Conservation (phyloP, 768 basidiomycete genomes). For the Kwoniella bestiolae region DNA sequence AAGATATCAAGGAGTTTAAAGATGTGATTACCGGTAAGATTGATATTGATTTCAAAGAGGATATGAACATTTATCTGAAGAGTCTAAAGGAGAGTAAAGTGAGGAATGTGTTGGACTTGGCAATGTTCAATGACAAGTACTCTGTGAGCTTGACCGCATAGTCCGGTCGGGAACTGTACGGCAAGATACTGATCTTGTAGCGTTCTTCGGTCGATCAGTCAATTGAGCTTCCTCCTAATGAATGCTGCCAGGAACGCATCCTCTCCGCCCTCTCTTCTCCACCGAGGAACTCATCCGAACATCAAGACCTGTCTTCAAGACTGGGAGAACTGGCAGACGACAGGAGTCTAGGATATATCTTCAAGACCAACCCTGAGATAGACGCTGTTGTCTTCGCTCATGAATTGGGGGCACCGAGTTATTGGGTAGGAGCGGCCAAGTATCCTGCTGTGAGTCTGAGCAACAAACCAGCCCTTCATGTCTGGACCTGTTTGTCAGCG, state of each 20-base stretch:
- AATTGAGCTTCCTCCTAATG: constrained; percentile 40
- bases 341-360: constrained; percentile 30
- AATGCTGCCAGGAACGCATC: constrained; percentile 48
- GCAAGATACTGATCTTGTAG: too few relatives aligned
- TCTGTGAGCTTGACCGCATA: constrained; percentile 1
- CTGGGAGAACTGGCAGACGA: constrained; percentile 26
- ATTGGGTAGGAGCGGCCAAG: constrained; percentile 29
- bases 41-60: constrained; percentile 40
- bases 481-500: not conserved
- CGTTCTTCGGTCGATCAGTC: too few relatives aligned
- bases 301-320: constrained; percentile 25
- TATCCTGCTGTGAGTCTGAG: constrained; percentile 45
- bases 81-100: constrained; percentile 19
- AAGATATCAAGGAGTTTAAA: constrained; percentile 19
- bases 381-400: constrained; percentile 47
- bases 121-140: constrained; percentile 45
- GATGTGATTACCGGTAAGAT: constrained; percentile 32
- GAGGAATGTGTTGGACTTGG: constrained; percentile 33
- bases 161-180: too few relatives aligned
- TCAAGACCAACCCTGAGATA: constrained; percentile 32
- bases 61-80: constrained; percentile 37
- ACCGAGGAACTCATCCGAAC: constrained; percentile 25
- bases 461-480: too few relatives aligned
- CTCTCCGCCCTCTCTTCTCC: constrained; percentile 12
- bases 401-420: constrained; percentile 29